These are phyloP conservation scores for Colletotrichum lentis DNA, from an alignment of 2,329 filamentous ascomycete genomes.

Conservation along the genomic window DNA sequence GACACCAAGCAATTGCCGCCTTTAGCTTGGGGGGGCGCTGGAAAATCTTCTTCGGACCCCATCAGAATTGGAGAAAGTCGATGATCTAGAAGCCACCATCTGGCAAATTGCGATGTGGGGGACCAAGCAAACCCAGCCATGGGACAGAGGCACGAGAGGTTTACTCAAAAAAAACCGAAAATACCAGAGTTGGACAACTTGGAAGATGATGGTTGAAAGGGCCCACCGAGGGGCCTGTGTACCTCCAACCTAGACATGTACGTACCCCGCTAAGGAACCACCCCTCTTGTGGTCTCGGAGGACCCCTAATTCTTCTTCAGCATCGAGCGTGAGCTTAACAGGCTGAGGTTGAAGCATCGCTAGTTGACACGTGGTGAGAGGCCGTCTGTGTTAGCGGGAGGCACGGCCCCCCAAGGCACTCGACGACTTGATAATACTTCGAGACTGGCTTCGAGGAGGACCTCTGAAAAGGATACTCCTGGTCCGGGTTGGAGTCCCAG, in stretches of 20 bases:
- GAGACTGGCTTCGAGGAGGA: neutral
- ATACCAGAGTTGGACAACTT: constrained; percentile 3
- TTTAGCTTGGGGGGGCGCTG: neutral
- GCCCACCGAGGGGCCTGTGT: neutral
- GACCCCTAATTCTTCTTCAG: constrained; percentile 16
- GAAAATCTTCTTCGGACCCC: constrained; percentile 11
- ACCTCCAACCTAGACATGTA: neutral
- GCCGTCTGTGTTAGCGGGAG: neutral
- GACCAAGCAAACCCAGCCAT: neutral
- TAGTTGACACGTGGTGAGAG: neutral
- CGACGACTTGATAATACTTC: too few species aligned
- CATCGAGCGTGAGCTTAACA: neutral
- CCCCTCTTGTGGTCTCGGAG: neutral
- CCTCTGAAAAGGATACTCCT: constrained; percentile 5
- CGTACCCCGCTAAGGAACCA: neutral
- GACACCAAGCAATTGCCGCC: constrained; percentile 22
- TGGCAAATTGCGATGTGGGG: constrained; percentile 26
- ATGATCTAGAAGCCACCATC: constrained; percentile 26
- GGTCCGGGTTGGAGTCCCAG: neutral
- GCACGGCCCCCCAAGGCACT: neutral
- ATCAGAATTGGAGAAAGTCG: constrained; percentile 1
- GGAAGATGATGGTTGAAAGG: neutral
- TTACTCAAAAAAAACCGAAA: neutral
- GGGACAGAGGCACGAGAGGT: neutral
- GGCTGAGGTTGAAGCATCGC: too few species aligned